Conservation (phyloP, 306 rosid genomes). For the Lathyrus aphaca region DNA sequence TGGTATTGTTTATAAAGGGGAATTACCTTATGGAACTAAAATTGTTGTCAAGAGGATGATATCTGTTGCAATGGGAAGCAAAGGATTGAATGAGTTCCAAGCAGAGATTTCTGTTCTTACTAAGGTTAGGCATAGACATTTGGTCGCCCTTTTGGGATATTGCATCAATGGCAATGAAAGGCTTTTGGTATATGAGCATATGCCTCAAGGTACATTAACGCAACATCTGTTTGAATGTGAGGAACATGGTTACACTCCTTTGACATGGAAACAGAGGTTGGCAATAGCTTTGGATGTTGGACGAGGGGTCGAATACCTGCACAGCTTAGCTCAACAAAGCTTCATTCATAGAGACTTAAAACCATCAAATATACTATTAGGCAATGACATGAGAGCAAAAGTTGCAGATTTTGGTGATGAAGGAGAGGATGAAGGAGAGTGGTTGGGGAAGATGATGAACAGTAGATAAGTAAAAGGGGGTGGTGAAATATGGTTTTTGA, state of each 20-base stretch:
- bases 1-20: conserved; percentile 91
- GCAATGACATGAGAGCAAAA: conserved; percentile 89
- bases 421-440: no score
- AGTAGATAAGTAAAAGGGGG: no score
- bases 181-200: conserved; percentile 80
- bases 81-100: conserved; percentile 84
- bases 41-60: conserved; percentile 94
- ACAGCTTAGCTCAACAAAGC: conserved; percentile 89
- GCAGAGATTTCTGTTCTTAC: conserved; percentile 88
- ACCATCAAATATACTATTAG: conserved; percentile 88
- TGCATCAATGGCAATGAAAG: conserved; percentile 89
- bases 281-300: conserved; percentile 90
- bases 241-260: conserved; percentile 58
- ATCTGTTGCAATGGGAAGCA: conserved; percentile 65
- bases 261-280: conserved; percentile 85
- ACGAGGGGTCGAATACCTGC: conserved; percentile 86
- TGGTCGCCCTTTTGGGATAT: conserved; percentile 83
- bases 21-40: conserved; percentile 77
- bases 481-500: no score
- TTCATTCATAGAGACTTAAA: conserved; percentile 90
- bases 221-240: conserved; percentile 76
- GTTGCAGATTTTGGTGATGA: conserved; percentile 96
- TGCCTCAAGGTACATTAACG: conserved; percentile 91
- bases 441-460: no score
- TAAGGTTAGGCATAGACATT: conserved; percentile 86